phyloP scores from a whole-genome alignment of 208 protist genomes.

The Acanthamoeba culbertsoni region DNA sequence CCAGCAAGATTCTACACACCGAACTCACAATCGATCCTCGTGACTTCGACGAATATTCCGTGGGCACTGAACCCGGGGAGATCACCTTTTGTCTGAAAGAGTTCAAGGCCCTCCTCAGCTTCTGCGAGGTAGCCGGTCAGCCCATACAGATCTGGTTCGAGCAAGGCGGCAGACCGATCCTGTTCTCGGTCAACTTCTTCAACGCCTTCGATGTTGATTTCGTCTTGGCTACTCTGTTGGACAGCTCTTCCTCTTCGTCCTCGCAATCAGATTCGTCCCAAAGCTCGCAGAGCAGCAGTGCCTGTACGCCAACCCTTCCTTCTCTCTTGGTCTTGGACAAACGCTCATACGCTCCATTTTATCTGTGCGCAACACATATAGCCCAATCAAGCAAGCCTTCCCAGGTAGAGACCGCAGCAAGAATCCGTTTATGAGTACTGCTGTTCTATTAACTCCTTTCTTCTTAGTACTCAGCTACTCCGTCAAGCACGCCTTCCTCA shows the following conservation, averaged over 20 bases:
- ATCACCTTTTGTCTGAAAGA: slow-evolving; percentile 32
- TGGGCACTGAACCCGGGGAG: not conserved
- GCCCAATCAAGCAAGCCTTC: not conserved
- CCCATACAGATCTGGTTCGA: not conserved
- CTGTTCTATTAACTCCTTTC: not conserved
- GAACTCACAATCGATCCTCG: not conserved
- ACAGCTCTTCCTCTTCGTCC: not conserved
- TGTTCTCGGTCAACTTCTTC: slow-evolving; percentile 10
- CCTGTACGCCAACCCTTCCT: not conserved
- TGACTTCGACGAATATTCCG: not conserved
- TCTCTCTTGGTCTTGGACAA: not conserved
- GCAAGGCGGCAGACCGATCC: not conserved
- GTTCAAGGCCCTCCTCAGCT: not conserved
- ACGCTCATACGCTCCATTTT: not conserved
- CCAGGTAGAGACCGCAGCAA: not conserved
- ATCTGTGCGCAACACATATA: not conserved
- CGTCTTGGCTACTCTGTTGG: not conserved
- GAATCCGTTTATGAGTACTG: not conserved
- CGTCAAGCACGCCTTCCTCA: not conserved
- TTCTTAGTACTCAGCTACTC: too few relatives aligned
- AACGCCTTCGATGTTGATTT: not conserved
- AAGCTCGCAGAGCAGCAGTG: not conserved
- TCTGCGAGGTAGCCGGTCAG: not conserved
- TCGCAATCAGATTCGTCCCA: not conserved
- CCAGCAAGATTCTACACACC: not conserved